Evolutionary conservation across 176 grass and related monocot genomes (phyloP), one percentile per base, ranked within the genome.

Genomic region (Hordeum marinum): DNA sequence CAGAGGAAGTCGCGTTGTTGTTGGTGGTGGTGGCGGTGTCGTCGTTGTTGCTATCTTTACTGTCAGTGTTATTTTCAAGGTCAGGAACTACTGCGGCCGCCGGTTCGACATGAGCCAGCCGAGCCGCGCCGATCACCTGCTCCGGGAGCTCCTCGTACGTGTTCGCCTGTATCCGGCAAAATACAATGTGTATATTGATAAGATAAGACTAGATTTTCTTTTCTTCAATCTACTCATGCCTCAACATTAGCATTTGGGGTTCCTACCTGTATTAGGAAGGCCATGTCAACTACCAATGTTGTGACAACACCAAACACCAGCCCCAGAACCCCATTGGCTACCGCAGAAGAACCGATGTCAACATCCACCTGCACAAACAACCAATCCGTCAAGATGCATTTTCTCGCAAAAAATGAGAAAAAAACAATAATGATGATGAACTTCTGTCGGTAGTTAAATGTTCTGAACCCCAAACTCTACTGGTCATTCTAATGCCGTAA

Each of bases 271-370:
- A 96, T 87, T 57, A 99, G 90, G 66, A 99, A 99, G 52, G 96
- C 96, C 88, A 99, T 99, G 73, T 96, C 94, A 70, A 99, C 94
- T 27, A 94, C 94, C 80, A 99, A 80, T 27, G 88, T 94, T 48
- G 91, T 88, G 64, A 99, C 77, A 57, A 89, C 96, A 57, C 94
- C 96, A 68, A 87, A 99, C 14, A 96, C 96, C 84, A 99, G 83
- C 20, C 93, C 94, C 66, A 99, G 69, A 87, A 99, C 96, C 65
- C 96, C 96, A 61, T 96, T 99, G 26, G 96, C 96, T 27, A 99
- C 94, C 29, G 94, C 79, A 39, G 94, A 99, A 78, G 96, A 99
- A 65, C 96, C 94, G 27, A 96, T 96, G 88, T 99, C 96, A 39
- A 94, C 90, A 79, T 99, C 96, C 74, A 92, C 87, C 96, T 98